These are phyloP conservation scores for Eucalyptus virginea DNA, from an alignment of 345 rosid genomes.

Conservation along the genomic window DNA sequence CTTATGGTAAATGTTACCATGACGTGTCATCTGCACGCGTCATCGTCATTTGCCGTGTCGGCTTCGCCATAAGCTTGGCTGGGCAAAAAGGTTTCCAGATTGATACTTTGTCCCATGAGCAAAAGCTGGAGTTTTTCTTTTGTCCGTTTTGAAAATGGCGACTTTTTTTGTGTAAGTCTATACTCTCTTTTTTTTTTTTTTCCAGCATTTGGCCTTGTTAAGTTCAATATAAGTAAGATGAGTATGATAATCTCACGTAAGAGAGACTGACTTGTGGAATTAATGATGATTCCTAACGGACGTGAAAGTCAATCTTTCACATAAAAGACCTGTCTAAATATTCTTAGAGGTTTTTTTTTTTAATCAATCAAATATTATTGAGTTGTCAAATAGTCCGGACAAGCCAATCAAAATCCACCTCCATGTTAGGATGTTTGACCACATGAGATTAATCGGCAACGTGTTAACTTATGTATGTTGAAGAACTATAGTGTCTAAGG, in stretches of 20 bases:
- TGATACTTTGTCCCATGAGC: neutral
- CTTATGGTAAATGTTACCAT: neutral
- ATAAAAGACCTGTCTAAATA: neutral
- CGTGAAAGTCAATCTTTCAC: neutral
- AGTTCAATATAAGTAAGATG: neutral
- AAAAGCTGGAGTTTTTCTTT: neutral
- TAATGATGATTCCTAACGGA: neutral
- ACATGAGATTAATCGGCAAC: neutral
- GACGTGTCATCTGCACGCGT: neutral
- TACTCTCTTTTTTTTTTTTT: too few species aligned
- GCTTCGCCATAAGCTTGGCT: neutral
- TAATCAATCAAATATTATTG: neutral
- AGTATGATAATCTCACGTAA: neutral
- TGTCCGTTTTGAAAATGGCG: neutral
- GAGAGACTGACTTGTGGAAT: neutral
- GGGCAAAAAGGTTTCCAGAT: neutral
- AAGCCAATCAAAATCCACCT: neutral
- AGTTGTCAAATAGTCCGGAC: rapidly evolving
- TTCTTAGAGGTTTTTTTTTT: neutral
- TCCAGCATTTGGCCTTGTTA: neutral
- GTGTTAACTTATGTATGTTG: neutral
- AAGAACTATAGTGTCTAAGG: neutral
- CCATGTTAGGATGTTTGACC: neutral
- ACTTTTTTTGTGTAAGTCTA: neutral
- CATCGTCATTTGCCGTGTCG: neutral